Evolutionary conservation across 169 alveolate genomes (phyloP).

Genomic region (Perkinsus olseni): DNA sequence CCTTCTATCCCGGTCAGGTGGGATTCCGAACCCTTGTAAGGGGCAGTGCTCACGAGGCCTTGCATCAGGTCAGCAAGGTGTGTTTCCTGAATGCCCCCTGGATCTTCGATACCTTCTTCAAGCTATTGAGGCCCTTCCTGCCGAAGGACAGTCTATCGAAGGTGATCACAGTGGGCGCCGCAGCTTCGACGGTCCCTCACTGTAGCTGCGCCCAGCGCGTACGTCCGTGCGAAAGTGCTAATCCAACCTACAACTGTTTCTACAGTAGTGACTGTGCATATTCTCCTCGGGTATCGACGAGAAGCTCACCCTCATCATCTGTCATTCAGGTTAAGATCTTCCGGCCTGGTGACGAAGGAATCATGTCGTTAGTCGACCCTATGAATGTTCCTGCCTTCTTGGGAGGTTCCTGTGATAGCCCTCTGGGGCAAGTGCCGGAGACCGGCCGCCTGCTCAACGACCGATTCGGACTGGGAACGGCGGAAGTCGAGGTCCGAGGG

Average conservation of each 20-base stretch:
- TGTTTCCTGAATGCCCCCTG: not conserved
- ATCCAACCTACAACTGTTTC: too few species aligned
- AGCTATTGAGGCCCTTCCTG: not conserved
- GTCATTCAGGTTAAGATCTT: not conserved
- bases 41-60: not conserved
- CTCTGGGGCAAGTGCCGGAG: not conserved
- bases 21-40: not conserved
- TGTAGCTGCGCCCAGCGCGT: too few species aligned
- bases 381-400: not conserved
- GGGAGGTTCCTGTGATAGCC: not conserved
- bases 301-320: not conserved
- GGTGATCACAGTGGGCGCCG: not conserved
- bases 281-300: too few species aligned
- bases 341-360: not conserved
- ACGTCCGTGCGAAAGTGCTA: too few species aligned
- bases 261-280: too few species aligned
- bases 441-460: not conserved
- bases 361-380: not conserved
- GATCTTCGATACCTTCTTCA: not conserved
- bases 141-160: not conserved
- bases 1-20: not conserved
- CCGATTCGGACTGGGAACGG: not conserved
- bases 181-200: too few species aligned
- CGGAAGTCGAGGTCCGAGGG: not conserved
- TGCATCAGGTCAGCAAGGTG: not conserved